Base-by-base conservation (phyloP, 2,329 filamentous ascomycete species). In the Paraconiothyrium sp. region DNA sequence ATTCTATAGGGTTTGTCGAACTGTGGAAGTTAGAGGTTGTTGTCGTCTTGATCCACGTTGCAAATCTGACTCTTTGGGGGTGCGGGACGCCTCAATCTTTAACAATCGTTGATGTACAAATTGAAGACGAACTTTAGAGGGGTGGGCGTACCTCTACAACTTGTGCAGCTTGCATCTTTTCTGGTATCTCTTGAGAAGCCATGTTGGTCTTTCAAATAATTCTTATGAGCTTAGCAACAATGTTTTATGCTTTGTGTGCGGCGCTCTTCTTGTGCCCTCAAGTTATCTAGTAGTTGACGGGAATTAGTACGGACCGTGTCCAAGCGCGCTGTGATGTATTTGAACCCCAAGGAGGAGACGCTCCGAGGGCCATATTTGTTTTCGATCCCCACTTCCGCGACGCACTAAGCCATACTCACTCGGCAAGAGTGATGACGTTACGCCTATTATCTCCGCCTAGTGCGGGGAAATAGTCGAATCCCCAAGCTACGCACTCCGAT, bases 1-100 rank as follows among this genome's bases (percentile, higher is more conserved):
- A 89, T 77, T 54, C 82, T 69, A 74, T 89, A 88, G 6, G 86
- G 86, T 63, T 83, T 78, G 65, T 87, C 82, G 80, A 79, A 86
- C 73, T 84, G 57, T 20, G 30, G 27, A 20, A 27, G 20, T 32
- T 41, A 35, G n/a, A n/a, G 32, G 35, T 3, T 32, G 16, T 57
- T 11, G 14, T 57, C 11, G 20, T 10, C 11, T 11, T 20, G 41
- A 41, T 46, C 20, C 7, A 14, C 7, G 1, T n/a, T 27, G 27
- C 44, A 22, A 20, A 14, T 27, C 34, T 51, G 24, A 20, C 47
- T 22, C 48, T 34, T 14, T 39, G 27, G 27, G 27, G 27, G 27
- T 30, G 27, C 27, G 27, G 27, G 27, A 30, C 6, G 2, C 6
- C 6, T 30, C 27, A 30, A 30, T 30, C 6, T 30, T 4, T 6